Evolutionary conservation across 768 basidiomycete genomes (phyloP).

Genomic region (Pleurotus giganteus): DNA sequence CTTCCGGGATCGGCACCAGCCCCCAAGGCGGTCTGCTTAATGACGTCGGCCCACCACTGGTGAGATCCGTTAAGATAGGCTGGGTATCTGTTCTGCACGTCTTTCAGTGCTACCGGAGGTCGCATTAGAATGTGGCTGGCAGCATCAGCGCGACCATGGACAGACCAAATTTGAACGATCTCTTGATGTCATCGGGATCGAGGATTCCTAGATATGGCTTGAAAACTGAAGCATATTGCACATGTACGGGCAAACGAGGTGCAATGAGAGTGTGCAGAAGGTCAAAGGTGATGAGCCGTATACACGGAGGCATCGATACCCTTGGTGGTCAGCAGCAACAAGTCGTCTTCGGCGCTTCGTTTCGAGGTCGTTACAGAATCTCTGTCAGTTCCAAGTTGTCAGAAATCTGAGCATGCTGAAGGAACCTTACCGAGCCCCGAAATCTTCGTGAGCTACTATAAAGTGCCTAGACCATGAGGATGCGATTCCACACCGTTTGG

Average conservation of each 20-base stretch:
- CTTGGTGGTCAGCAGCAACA: neutral
- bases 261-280: slow-evolving; percentile 72
- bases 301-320: slow-evolving; percentile 18
- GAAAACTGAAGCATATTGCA: slow-evolving; percentile 65
- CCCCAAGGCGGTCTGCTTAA: slow-evolving; percentile 68
- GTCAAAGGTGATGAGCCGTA: slow-evolving; percentile 77
- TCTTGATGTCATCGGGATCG: slow-evolving; percentile 47
- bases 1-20: slow-evolving; percentile 66
- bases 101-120: slow-evolving; percentile 32
- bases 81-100: slow-evolving; percentile 56
- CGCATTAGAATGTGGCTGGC: slow-evolving; percentile 1
- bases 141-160: neutral
- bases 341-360: no score
- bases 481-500: no score
- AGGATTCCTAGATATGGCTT: slow-evolving; percentile 64
- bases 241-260: slow-evolving; percentile 64
- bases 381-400: no score
- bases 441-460: no score
- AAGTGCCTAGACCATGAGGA: no score
- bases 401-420: no score
- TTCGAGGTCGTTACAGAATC: no score
- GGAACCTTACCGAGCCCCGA: no score
- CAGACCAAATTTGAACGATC: slow-evolving; percentile 61
- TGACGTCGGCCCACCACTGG: slow-evolving; percentile 79
- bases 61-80: slow-evolving; percentile 49